Evolutionary conservation across 2,329 filamentous ascomycete genomes (phyloP).

Genomic region (Didymellaceae sp.): DNA sequence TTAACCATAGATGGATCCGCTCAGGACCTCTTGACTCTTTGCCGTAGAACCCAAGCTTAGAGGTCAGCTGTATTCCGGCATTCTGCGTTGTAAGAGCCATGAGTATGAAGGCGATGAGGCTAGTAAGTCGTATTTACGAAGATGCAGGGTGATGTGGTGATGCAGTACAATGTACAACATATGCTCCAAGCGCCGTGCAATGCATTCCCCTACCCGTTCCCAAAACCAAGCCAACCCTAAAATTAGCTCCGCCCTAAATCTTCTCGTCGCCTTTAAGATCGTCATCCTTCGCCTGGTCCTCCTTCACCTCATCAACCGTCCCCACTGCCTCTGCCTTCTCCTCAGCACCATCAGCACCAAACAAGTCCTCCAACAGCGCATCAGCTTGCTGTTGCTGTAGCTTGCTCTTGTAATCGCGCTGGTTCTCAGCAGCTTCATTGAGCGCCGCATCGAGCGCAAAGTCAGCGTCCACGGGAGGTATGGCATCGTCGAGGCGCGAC

Average conservation of each 20-base stretch:
- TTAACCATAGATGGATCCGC: too few relatives aligned
- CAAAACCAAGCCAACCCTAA: neutral
- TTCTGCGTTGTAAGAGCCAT: too few relatives aligned
- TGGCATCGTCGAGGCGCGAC: conserved; percentile 4
- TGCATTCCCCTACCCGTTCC: too few relatives aligned
- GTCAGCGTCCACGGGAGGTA: neutral
- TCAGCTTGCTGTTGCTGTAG: conserved; percentile 6
- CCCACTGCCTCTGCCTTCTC: too few relatives aligned
- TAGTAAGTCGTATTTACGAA: too few relatives aligned
- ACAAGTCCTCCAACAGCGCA: conserved; percentile 10
- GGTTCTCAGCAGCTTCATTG: neutral
- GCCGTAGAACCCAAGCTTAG: too few relatives aligned
- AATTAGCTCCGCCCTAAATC: neutral
- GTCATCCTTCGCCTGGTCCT: neutral
- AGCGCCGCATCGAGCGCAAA: neutral
- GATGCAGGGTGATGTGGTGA: neutral
- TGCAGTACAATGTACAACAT: conserved; percentile 10
- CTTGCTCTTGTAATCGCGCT: neutral
- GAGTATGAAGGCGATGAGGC: too few relatives aligned
- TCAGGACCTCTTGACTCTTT: too few relatives aligned
- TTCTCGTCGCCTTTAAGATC: neutral
- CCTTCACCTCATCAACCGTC: too few relatives aligned
- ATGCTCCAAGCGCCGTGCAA: conserved; percentile 2
- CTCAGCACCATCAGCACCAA: neutral
- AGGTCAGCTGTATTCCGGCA: too few relatives aligned